Conservation (phyloP, 805 yeast species). For the Saccharomyces paradoxus region DNA sequence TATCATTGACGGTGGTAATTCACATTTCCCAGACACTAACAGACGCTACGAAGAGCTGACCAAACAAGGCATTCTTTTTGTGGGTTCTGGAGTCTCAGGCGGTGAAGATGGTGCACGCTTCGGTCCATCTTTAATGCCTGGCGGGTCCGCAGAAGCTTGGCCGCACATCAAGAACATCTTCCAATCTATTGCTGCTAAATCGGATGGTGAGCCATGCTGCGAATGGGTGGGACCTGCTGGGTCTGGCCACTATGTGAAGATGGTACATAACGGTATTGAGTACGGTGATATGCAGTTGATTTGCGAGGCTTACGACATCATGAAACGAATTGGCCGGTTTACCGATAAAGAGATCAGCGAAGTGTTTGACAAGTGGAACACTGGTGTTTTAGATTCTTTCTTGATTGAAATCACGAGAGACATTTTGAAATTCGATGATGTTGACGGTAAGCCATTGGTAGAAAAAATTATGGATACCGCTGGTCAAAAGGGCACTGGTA, state of each 20-base stretch:
- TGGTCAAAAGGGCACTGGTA: conserved; percentile 99
- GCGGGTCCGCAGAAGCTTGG: conserved; percentile 98
- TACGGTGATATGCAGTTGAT: conserved; percentile 99
- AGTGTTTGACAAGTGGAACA: conserved; percentile 89
- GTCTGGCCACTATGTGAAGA: conserved; percentile 96
- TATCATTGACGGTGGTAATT: conserved; percentile 99
- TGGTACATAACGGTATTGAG: conserved; percentile 99
- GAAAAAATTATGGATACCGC: conserved; percentile 96
- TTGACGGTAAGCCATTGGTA: conserved; percentile 84
- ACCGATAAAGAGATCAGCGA: conserved; percentile 86
- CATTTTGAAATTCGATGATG: conserved; percentile 80
- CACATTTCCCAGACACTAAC: conserved; percentile 97
- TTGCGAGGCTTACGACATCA: conserved; percentile 92
- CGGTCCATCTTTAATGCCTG: conserved; percentile 99
- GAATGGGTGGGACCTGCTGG: conserved; percentile 99
- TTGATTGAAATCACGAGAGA: conserved; percentile 94
- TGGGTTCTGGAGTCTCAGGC: conserved; percentile 99
- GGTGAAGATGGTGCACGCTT: conserved; percentile 99
- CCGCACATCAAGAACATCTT: conserved; percentile 94
- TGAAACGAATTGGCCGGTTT: conserved; percentile 90
- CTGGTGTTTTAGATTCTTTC: conserved; percentile 95
- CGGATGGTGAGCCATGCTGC: conserved; percentile 98
- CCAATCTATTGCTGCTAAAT: conserved; percentile 92
- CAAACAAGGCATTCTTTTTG: conserved; percentile 80
- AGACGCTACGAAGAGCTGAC: conserved; percentile 89